A percentile compares a stretch with the other conserved stretches of the same genome.
Conservation (phyloP, 2,329 filamentous ascomycete species). For the Colletotrichum sp. region DNA sequence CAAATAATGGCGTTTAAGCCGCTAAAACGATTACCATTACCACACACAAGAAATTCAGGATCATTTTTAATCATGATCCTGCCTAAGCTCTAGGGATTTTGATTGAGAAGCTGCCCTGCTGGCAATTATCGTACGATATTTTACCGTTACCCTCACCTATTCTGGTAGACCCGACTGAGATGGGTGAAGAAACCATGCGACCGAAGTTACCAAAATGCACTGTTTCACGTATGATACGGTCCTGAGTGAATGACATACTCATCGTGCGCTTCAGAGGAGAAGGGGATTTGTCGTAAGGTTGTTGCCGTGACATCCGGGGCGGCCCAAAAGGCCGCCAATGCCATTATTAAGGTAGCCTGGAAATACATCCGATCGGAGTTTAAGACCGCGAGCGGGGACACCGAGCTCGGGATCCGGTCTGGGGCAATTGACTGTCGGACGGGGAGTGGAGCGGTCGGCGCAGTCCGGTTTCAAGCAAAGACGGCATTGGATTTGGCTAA, state of each 20-base stretch:
- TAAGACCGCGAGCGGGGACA: background rate
- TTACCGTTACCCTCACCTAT: accelerated
- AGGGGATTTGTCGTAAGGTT: background rate
- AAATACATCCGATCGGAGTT: background rate
- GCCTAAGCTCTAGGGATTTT: background rate
- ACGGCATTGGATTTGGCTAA: background rate
- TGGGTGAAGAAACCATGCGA: accelerated
- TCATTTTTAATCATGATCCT: accelerated
- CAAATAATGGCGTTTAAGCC: accelerated
- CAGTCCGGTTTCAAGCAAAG: background rate
- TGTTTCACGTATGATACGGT: background rate
- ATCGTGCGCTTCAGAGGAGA: background rate
- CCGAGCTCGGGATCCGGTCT: background rate
- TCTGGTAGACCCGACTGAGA: background rate
- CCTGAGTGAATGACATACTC: accelerated
- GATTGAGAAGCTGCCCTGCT: too few species aligned
- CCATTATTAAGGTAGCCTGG: background rate
- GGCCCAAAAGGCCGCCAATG: background rate
- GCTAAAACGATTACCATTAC: accelerated
- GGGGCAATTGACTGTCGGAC: background rate
- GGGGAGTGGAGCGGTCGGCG: background rate
- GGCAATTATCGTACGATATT: background rate
- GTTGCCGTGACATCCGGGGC: background rate
- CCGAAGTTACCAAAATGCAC: background rate
- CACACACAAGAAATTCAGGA: accelerated